Conservation (phyloP, 2,329 filamentous ascomycete genomes). For the Aspergillus ochraceoroseus region DNA sequence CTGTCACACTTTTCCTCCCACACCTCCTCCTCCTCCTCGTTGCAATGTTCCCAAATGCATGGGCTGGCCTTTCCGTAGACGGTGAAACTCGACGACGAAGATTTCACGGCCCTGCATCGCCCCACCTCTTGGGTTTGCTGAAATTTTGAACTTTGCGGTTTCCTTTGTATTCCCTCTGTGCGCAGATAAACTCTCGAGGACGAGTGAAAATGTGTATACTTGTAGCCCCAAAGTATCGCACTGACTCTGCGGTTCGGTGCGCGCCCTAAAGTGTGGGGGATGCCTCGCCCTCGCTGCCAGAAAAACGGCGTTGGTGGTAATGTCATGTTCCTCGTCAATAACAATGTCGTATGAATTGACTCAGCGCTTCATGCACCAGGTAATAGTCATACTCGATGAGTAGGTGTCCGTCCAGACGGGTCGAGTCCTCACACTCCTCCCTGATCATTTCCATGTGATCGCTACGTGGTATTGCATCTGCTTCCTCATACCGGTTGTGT, state of each 20-base stretch:
- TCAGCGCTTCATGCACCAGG: background rate
- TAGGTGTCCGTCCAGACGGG: background rate
- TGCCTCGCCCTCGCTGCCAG: background rate
- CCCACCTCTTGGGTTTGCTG: constrained; percentile 1
- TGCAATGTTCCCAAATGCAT: background rate
- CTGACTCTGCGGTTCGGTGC: constrained; percentile 4
- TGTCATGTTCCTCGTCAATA: constrained; percentile 1
- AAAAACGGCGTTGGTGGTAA: background rate
- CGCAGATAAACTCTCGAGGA: background rate
- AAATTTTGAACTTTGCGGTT: no score
- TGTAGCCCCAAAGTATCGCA: background rate
- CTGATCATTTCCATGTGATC: no score
- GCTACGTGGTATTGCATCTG: no score
- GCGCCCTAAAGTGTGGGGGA: background rate
- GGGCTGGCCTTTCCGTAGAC: background rate
- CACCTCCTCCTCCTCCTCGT: background rate
- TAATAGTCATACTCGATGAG: background rate
- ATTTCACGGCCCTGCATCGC: background rate
- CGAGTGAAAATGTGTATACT: background rate
- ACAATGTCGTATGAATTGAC: background rate
- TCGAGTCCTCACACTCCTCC: no score
- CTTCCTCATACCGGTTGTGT: no score
- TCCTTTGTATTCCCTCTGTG: background rate
- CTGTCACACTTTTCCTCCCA: constrained; percentile 1
- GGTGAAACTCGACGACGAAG: background rate